Conservation (phyloP, 495 filamentous ascomycete species). For the Penicillium soppii region DNA sequence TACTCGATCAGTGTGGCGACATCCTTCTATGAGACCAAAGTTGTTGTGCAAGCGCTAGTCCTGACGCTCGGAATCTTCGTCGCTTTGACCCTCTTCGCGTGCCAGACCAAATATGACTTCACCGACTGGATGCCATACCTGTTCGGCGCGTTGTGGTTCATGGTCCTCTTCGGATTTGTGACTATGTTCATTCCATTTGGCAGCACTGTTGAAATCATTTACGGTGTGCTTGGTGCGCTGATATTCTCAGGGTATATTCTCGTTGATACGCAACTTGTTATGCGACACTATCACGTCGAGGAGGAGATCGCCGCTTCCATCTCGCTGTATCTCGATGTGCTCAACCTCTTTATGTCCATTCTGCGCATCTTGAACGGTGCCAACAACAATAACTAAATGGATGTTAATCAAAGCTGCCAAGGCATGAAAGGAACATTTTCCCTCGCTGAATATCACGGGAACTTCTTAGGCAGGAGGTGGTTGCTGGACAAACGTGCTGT, state of each 20-base stretch:
- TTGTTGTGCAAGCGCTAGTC: slow-evolving; percentile 87
- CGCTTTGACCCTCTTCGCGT: slow-evolving; percentile 88
- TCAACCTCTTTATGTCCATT: slow-evolving; percentile 95
- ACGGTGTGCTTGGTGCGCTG: slow-evolving; percentile 75
- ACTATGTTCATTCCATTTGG: slow-evolving; percentile 77
- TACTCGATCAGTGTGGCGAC: slow-evolving; percentile 91
- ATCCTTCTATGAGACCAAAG: slow-evolving; percentile 74
- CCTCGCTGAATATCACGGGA: background rate
- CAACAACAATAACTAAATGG: slow-evolving; percentile 73
- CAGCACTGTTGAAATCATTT: slow-evolving; percentile 77
- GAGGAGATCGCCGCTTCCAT: slow-evolving; percentile 98
- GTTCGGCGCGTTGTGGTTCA: slow-evolving; percentile 83
- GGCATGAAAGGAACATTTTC: background rate
- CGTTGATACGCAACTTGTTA: slow-evolving; percentile 92
- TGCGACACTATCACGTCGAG: slow-evolving; percentile 95
- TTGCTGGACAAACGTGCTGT: background rate
- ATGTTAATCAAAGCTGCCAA: background rate
- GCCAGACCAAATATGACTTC: slow-evolving; percentile 98
- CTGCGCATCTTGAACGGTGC: slow-evolving; percentile 79
- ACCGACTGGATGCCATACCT: slow-evolving; percentile 95
- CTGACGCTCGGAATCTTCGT: slow-evolving; percentile 93
- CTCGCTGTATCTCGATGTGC: slow-evolving; percentile 90
- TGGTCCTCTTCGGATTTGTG: slow-evolving; percentile 92
- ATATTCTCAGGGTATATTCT: slow-evolving; percentile 94
- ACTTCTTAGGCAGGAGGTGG: background rate